Conservation (phyloP, 768 basidiomycete species). For the Cystofilobasidium macerans region DNA sequence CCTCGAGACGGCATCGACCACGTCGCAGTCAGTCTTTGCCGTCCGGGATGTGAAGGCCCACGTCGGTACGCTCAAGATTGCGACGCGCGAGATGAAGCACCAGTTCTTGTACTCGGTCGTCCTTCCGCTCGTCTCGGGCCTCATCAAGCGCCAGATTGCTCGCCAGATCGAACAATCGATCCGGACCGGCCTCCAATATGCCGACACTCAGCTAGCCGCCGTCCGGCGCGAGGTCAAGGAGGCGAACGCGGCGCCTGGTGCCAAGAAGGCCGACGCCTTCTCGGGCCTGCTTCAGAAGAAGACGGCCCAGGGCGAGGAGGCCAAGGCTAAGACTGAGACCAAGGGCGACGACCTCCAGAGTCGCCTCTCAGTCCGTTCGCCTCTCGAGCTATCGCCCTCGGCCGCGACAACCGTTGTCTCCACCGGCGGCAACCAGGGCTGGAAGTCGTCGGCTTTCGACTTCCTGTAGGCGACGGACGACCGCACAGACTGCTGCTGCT, state of each 20-base stretch:
- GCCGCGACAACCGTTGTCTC: neutral
- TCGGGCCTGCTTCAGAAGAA: neutral
- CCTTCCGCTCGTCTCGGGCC: neutral
- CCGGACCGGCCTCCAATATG: neutral
- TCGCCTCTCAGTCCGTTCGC: neutral
- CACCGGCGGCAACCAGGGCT: neutral
- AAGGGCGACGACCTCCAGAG: neutral
- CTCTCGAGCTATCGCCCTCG: neutral
- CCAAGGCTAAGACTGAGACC: neutral
- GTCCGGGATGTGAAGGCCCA: neutral
- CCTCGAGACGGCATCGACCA: neutral
- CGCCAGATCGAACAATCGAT: neutral
- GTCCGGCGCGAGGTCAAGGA: neutral
- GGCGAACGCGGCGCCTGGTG: neutral
- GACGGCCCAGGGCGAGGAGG: neutral
- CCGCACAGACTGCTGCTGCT: too few species aligned
- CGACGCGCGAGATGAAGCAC: neutral
- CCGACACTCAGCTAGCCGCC: neutral
- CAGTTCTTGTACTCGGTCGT: neutral
- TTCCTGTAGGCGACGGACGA: neutral
- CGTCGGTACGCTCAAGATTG: slow-evolving; percentile 4
- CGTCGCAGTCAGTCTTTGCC: neutral
- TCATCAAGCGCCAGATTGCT: neutral
- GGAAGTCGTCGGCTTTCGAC: slow-evolving; percentile 13
- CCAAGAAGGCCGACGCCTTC: slow-evolving; percentile 2